Conservation (phyloP, 306 rosid genomes). For the Malus sieversii region DNA sequence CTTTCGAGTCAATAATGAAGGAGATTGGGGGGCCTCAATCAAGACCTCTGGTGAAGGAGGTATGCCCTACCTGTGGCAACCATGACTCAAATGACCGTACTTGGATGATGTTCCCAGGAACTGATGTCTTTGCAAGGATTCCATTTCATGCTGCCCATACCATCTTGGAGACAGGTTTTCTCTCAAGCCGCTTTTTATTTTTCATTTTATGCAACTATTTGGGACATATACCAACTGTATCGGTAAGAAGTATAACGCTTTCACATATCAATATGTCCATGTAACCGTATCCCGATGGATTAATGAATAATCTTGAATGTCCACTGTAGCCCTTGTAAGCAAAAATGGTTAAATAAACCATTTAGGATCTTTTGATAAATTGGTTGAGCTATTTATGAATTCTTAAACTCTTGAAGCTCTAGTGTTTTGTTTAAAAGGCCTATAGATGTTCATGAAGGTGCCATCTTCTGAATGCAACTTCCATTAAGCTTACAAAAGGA, state of each 20-base stretch:
- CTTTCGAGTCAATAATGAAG: conserved; percentile 82
- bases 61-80: conserved; percentile 72
- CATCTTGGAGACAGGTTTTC: conserved; percentile 64
- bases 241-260: not conserved
- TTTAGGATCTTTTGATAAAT: not conserved
- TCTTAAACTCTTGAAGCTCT: not conserved
- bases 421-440: not conserved
- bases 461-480: not conserved
- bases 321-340: not conserved
- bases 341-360: not conserved
- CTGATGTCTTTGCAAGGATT: conserved; percentile 65
- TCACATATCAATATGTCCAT: not conserved
- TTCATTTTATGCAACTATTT: not conserved
- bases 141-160: conserved; percentile 89
- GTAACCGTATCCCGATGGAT: not conserved
- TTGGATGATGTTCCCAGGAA: conserved; percentile 82
- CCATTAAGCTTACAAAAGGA: not conserved
- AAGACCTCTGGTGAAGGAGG: conserved; percentile 76
- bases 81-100: conserved; percentile 68
- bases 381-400: not conserved
- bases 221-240: not conserved
- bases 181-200: not conserved
- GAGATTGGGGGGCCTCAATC: conserved; percentile 50
- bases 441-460: not conserved
- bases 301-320: too few species aligned